Conservation (phyloP, 2,329 filamentous ascomycete genomes). For the Cytospora leucostoma region DNA sequence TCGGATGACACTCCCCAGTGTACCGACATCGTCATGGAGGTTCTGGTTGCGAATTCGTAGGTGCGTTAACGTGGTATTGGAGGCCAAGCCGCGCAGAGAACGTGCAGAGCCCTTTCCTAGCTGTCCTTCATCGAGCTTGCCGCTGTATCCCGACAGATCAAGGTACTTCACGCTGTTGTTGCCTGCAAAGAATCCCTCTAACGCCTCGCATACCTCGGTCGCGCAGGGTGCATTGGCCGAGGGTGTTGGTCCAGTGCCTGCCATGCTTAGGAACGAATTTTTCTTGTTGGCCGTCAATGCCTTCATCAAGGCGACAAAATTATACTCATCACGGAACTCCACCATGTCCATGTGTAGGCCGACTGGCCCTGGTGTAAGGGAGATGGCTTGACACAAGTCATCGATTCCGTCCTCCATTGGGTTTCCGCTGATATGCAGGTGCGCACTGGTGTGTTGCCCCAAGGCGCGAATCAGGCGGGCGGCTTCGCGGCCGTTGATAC, state of each 20-base stretch:
- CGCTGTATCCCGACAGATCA: conserved; percentile 58
- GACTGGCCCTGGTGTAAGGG: conserved; percentile 49
- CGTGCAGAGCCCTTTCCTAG: conserved; percentile 56
- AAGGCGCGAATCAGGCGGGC: conserved; percentile 54
- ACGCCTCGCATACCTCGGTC: conserved; percentile 48
- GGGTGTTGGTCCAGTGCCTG: conserved; percentile 52
- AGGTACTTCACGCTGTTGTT: conserved; percentile 55
- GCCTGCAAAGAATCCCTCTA: conserved; percentile 53
- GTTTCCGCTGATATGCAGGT: conserved; percentile 53
- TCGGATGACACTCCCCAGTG: conserved; percentile 51
- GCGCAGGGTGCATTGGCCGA: conserved; percentile 39
- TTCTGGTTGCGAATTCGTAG: conserved; percentile 59
- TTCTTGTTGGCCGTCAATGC: conserved; percentile 53
- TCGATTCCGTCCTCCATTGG: conserved; percentile 55
- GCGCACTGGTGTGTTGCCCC: conserved; percentile 49
- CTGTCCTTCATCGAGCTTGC: conserved; percentile 59
- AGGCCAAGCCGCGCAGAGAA: conserved; percentile 41
- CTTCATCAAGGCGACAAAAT: conserved; percentile 52
- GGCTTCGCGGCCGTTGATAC: conserved; percentile 51
- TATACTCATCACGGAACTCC: conserved; percentile 55
- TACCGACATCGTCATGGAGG: conserved; percentile 54
- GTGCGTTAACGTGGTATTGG: conserved; percentile 43
- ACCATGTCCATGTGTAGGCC: conserved; percentile 58
- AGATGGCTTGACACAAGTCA: conserved; percentile 51
- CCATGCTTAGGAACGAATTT: conserved; percentile 55